Percentiles rank a stretch among this genome's conserved stretches.
These are phyloP conservation scores for Gnomoniopsis smithogilvyi DNA, from an alignment of 2,329 filamentous ascomycete species.

Conservation along the genomic window DNA sequence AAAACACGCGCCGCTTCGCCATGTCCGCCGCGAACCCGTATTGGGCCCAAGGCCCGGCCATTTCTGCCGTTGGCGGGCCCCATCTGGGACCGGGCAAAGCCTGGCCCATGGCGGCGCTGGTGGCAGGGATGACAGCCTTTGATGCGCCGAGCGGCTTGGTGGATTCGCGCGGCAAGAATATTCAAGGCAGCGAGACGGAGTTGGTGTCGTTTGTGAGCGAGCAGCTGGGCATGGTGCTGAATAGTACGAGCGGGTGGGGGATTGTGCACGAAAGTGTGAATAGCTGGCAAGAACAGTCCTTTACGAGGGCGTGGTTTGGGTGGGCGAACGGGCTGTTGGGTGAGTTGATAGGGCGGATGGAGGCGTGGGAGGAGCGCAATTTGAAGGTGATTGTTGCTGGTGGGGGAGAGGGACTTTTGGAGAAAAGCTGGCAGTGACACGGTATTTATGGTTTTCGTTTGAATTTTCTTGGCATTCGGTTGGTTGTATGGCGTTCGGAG, in stretches of 20 bases:
- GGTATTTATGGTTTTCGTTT: neutral
- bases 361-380: slow-evolving; percentile 26
- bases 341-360: slow-evolving; percentile 35
- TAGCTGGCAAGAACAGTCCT: slow-evolving; percentile 36
- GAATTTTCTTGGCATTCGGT: neutral
- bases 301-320: slow-evolving; percentile 44
- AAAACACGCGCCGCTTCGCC: slow-evolving; percentile 77
- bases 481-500: neutral
- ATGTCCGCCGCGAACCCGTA: slow-evolving; percentile 76
- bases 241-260: slow-evolving; percentile 38
- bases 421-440: slow-evolving; percentile 28
- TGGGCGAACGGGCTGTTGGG: slow-evolving; percentile 43
- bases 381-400: slow-evolving; percentile 5
- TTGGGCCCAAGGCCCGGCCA: slow-evolving; percentile 62
- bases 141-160: slow-evolving; percentile 23
- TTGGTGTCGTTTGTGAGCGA: slow-evolving; percentile 28
- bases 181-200: slow-evolving; percentile 17
- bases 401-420: slow-evolving; percentile 24
- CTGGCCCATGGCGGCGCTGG: slow-evolving; percentile 56
- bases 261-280: slow-evolving; percentile 48
- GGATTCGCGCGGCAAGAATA: slow-evolving; percentile 23
- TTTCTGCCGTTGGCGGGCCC: slow-evolving; percentile 69
- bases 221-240: slow-evolving; percentile 35
- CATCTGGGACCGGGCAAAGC: slow-evolving; percentile 59
- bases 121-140: slow-evolving; percentile 47